Base-by-base conservation (phyloP, 164 flowering plant genomes). In the Paratinospora sagittata region DNA sequence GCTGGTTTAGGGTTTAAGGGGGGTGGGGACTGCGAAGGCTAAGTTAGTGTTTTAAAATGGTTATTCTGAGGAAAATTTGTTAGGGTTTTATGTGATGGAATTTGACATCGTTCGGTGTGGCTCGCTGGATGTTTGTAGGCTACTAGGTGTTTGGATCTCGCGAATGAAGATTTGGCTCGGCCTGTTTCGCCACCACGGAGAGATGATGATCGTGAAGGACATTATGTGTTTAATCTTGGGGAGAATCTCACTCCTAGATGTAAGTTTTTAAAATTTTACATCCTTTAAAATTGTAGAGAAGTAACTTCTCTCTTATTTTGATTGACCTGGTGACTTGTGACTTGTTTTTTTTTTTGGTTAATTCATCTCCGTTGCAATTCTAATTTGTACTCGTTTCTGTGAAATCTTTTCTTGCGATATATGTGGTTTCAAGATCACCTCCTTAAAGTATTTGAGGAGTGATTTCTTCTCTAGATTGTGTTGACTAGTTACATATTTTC, bases 241-340 rank as follows among this genome's bases (percentile, higher is more conserved):
- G 98, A 93, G 70, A 90, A 93, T 84, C 80, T 91, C 30, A 89
- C 94, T 68, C 84, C 93, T 27, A 81, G 98, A 86, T 92, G 98
- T 92, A 80, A 85, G 61, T 55, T 19, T 30, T 55, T 52, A 1
- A n/a, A 21, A 5, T 55, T 55, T 19, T 17, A 19, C 24, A 8
- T n/a, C 24, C 61, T 55, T 55, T 9, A 55, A 55, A 23, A 0
- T 0, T n/a, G 9, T 8, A n/a, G 61, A 55, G 8, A 19, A 5
- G 61, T 21, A 9, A 14, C 7, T 43, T 55, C 6, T 52, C 17
- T 55, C 8, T 8, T 30, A 4, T 30, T n/a, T 19, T 17, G 24
- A 21, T 19, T 19, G 23, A 19, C 61, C 21, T 21, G 24, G 14
- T 43, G 47, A 55, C 7, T 55, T n/a, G 17, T 52, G 60, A 17